Evolutionary conservation across 768 basidiomycete genomes (phyloP), one percentile per base, ranked within the genome.

Genomic region (Boletus rufocinnamomeus): DNA sequence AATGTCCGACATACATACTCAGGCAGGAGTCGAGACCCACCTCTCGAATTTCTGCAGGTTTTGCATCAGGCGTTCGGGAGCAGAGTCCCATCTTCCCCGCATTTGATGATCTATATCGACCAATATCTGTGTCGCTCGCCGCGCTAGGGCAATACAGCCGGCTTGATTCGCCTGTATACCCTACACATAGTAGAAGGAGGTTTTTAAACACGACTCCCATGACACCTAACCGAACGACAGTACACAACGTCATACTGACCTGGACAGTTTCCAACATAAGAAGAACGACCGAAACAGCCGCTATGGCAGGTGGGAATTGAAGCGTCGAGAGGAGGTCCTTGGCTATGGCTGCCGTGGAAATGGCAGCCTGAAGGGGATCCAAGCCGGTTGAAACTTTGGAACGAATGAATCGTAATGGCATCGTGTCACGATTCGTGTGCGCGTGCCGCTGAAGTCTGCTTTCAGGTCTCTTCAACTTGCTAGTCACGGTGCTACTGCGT

Each of bases 201-300:
- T n/a, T 48, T 40, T 41, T 1, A 50, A 17, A 37, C 7, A 41
- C 1, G n/a, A 9, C 19, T 55, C 13, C 8, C 23, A 27, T 16
- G 28, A 5, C 19, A 44, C 41, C 0, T 21, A 6, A 23, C 9
- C 14, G 8, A 44, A 54, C 35, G n/a, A 50, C 3, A 32, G 25
- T 21, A 14, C 10, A 6, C 4, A 9, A 51, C 1, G 6, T 3
- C 32, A 23, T 11, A 47, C 71, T 63, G 46, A 79, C 81, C 72
- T 82, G 77, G 23, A 80, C 67, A 0, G 78, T 80, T 60, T 81
- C 69, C 51, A 82, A 69, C 17, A 82, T 78, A 13, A 77, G 68
- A 23, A 81, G 67, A 17, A 82, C 62, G 5, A 80, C 59, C 0
- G 73, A 72, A 6, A 78, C 70, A 0, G 78, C 74, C 0, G 77